A percentile compares a stretch with the other conserved stretches of the same genome.
Conservation (phyloP, 495 filamentous ascomycete species). For the Jackrogersella minutella region DNA sequence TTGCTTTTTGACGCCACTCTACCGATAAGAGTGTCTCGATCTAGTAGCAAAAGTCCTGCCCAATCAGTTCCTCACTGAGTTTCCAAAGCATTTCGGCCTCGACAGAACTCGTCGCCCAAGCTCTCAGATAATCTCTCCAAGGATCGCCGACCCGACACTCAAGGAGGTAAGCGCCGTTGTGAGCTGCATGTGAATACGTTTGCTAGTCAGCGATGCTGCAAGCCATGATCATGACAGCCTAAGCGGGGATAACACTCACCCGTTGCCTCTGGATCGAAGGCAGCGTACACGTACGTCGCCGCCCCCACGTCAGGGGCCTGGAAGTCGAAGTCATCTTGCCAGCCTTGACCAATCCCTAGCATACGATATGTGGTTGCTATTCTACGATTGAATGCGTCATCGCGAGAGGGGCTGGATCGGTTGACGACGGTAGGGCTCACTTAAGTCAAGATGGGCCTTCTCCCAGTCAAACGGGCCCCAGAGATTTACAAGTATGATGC, state of each 20-base stretch:
- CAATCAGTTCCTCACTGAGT: conserved; percentile 13
- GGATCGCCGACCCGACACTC: conserved; percentile 20
- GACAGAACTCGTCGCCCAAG: conserved; percentile 30
- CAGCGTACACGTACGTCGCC: conserved; percentile 23
- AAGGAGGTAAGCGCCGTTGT: conserved; percentile 27
- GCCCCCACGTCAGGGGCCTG: conserved; percentile 6
- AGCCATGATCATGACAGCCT: not conserved
- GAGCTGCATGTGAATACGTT: not conserved
- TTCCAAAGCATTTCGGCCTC: conserved; percentile 28
- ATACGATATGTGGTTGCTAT: too few species aligned
- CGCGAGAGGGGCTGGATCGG: too few species aligned
- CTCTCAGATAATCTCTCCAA: conserved; percentile 17
- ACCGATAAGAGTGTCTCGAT: not conserved
- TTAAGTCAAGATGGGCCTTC: too few species aligned
- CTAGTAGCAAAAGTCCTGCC: conserved; percentile 20
- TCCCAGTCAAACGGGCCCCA: too few species aligned
- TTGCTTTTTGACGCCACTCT: not conserved
- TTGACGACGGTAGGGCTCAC: too few species aligned
- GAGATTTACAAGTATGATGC: too few species aligned
- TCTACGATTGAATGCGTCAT: too few species aligned
- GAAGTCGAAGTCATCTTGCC: too few species aligned
- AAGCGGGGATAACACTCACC: conserved; percentile 5
- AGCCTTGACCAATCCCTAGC: too few species aligned
- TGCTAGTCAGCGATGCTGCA: not conserved
- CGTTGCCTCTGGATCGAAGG: conserved; percentile 15